phyloP scores from a whole-genome alignment of 2,329 filamentous ascomycete species.

The Seiridium unicorne region DNA sequence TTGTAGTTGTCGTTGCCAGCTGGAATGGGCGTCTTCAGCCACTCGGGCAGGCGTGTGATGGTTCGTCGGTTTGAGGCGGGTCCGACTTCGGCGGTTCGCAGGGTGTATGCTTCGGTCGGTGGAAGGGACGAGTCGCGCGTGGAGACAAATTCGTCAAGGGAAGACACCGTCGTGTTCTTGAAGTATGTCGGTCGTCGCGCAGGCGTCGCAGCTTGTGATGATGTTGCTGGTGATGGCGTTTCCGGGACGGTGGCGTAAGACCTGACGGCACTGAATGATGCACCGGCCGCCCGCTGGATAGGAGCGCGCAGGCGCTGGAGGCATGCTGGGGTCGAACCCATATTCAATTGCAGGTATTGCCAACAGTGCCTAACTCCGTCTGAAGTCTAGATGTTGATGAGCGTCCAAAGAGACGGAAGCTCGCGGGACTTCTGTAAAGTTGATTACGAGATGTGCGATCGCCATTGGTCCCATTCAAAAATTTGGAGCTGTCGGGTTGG shows the following conservation, averaged over 20 bases:
- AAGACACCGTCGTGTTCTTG: conserved; percentile 55
- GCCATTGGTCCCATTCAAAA: conserved; percentile 6
- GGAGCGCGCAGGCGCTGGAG: conserved; percentile 25
- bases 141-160: conserved; percentile 58
- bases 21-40: conserved; percentile 96
- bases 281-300: conserved; percentile 23
- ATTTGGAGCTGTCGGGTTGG: neutral
- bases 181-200: conserved; percentile 51
- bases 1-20: conserved; percentile 80
- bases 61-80: conserved; percentile 61
- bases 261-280: conserved; percentile 22
- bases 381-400: conserved; percentile 9
- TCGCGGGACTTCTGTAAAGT: neutral
- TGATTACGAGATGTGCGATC: conserved; percentile 5
- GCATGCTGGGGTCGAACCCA: conserved; percentile 24
- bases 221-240: conserved; percentile 16
- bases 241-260: conserved; percentile 47
- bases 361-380: neutral
- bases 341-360: conserved; percentile 2
- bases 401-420: conserved; percentile 8
- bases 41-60: conserved; percentile 77
- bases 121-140: conserved; percentile 42
- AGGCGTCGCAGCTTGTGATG: conserved; percentile 16
- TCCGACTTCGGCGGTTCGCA: conserved; percentile 63
- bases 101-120: conserved; percentile 54